Base-by-base conservation (phyloP, 352 stramenopile genomes). In the Phytophthora europaea region DNA sequence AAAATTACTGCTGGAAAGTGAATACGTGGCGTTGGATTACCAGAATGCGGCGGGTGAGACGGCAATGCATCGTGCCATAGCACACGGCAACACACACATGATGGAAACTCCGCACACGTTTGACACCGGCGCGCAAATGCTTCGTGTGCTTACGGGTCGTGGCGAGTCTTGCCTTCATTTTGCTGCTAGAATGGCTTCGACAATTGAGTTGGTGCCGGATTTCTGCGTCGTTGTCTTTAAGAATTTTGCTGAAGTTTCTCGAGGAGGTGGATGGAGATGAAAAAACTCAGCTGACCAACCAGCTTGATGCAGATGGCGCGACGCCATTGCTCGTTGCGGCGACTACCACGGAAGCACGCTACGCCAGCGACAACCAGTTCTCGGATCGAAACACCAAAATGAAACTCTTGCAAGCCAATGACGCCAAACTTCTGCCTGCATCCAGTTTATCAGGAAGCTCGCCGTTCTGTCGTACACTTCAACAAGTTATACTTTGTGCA, bases 381-480 rank as follows among this genome's bases (percentile, higher is more conserved):
- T 8, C 8, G 7, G 59, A 73, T 58, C 52, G 58, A 31, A 16
- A 61, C 4, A 43, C n/a, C n/a, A 73, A 73, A 43, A 67, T 73
- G 38, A 28, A 60, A 16, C 5, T 73, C 16, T 31, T 73, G 20
- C 26, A 68, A 26, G 40, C 59, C 16, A 34, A 60, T 7, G 66
- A 51, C 1, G 58, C 58, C 13, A 47, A 48, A 23, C 66, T 68
- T 12, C 10, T 73, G 2, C 36, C 36, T 12, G 36, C 13, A 16
- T 43, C 36, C 31, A 16, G 38, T 16, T 53, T 67, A 47, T 31
- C 45, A 43, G 48, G 65, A 58, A 15, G 28, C 12, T 61, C 16
- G 6, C n/a, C 43, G 3, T 62, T 67, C 8, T n/a, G 56, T 36
- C 22, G 4, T 10, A 51, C 28, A 31, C 28, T 22, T 0, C 13